These are phyloP conservation scores for Cenchrus purpureus DNA, from an alignment of 176 grass and related monocot genomes.

Conservation along the genomic window DNA sequence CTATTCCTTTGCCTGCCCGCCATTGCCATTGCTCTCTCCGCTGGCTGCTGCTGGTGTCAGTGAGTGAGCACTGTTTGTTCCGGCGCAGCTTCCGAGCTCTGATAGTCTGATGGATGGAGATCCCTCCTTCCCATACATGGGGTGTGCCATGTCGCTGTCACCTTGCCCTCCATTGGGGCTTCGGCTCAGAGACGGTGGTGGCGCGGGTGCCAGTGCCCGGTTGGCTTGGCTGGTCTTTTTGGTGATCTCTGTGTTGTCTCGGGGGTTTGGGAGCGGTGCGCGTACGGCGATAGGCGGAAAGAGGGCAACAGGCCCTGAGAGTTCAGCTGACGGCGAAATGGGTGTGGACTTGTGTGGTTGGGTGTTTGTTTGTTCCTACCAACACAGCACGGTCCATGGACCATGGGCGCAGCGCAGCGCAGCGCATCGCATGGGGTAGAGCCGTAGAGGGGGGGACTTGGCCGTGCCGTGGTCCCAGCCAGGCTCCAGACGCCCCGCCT, in stretches of 20 bases:
- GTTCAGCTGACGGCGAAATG: too few species aligned
- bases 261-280: constrained; percentile 8
- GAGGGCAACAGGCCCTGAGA: too few species aligned
- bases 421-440: too few species aligned
- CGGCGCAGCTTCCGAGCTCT: constrained; percentile 23
- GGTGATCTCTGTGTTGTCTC: background rate
- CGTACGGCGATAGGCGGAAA: background rate
- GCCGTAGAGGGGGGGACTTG: too few species aligned
- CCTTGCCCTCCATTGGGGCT: background rate
- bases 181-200: background rate
- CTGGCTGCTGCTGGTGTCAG: background rate
- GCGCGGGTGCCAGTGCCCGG: too few species aligned
- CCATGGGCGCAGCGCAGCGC: too few species aligned
- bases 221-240: background rate
- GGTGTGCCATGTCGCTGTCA: constrained; percentile 55
- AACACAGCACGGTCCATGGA: too few species aligned
- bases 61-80: constrained; percentile 1
- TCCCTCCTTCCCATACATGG: background rate
- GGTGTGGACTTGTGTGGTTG: too few species aligned
- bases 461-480: too few species aligned
- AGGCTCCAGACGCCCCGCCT: too few species aligned
- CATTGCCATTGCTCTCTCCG: background rate
- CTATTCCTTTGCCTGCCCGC: constrained; percentile 36
- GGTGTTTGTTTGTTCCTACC: too few species aligned
- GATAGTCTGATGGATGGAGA: background rate